These are phyloP conservation scores for Microbotryum silenes-acaulis DNA, from an alignment of 1,284 basidiomycete genomes.

Conservation along the genomic window DNA sequence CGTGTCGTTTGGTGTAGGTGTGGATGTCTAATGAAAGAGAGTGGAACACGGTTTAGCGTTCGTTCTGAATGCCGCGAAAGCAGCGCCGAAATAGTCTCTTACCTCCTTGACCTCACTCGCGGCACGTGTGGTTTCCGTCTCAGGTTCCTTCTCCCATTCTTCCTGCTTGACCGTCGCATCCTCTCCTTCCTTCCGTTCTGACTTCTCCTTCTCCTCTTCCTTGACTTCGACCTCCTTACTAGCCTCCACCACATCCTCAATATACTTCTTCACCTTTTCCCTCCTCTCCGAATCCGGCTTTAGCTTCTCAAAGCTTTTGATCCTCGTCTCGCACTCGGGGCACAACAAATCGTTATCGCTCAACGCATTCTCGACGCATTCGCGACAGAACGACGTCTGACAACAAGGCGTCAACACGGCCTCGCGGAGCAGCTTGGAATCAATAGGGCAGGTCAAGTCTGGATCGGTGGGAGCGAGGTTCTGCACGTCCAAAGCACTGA, in stretches of 20 bases:
- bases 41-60: neutral
- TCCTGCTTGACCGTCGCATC: slow-evolving; percentile 9
- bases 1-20: slow-evolving; percentile 16
- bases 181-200: slow-evolving; percentile 22
- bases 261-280: slow-evolving; percentile 66
- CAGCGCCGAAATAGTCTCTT: neutral
- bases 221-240: slow-evolving; percentile 55
- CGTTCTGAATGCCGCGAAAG: too few relatives aligned
- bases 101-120: neutral
- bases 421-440: slow-evolving; percentile 79
- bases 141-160: slow-evolving; percentile 19
- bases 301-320: slow-evolving; percentile 76
- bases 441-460: slow-evolving; percentile 72
- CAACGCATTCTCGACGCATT: slow-evolving; percentile 83
- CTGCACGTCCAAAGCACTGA: slow-evolving; percentile 76
- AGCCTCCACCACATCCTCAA: slow-evolving; percentile 73
- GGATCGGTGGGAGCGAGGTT: slow-evolving; percentile 68
- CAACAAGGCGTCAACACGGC: slow-evolving; percentile 89
- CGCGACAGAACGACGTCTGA: slow-evolving; percentile 81
- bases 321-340: slow-evolving; percentile 75
- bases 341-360: slow-evolving; percentile 88
- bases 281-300: slow-evolving; percentile 67
- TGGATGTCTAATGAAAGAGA: slow-evolving; percentile 6
- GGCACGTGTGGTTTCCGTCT: neutral
- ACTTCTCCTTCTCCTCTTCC: slow-evolving; percentile 33